A percentile compares a stretch with the other conserved stretches of the same genome.
Evolutionary conservation across 1,284 basidiomycete species (phyloP).

Genomic region (Cutaneotrichosporon daszewskae): DNA sequence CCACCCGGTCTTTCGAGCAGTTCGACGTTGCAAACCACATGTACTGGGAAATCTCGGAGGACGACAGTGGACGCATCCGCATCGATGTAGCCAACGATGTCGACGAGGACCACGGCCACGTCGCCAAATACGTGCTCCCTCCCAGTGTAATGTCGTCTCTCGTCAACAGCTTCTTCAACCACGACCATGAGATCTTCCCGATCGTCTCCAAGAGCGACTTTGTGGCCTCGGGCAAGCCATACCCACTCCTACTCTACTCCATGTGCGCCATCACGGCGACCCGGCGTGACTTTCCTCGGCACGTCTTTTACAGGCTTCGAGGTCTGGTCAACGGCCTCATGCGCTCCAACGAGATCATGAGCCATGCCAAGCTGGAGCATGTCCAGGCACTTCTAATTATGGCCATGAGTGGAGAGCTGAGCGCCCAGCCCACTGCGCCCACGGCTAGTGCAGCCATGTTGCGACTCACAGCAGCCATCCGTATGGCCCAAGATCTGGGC

Average conservation of each 20-base stretch:
- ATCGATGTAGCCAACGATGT: conserved; percentile 59
- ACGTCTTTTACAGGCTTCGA: conserved; percentile 76
- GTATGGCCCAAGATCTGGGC: conserved; percentile 92
- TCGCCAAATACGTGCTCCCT: conserved; percentile 48
- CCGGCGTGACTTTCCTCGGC: conserved; percentile 71
- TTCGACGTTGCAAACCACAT: conserved; percentile 81
- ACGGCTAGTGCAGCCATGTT: conserved; percentile 44
- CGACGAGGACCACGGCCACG: background rate
- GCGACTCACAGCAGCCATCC: conserved; percentile 55
- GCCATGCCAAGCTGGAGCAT: conserved; percentile 76
- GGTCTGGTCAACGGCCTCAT: conserved; percentile 79
- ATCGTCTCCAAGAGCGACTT: conserved; percentile 84
- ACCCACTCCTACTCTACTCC: conserved; percentile 68
- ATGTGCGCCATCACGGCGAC: conserved; percentile 88
- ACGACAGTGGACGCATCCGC: conserved; percentile 80
- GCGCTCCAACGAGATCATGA: conserved; percentile 82
- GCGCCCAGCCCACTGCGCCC: conserved; percentile 44
- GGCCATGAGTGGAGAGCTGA: conserved; percentile 47
- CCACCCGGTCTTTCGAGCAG: conserved; percentile 71
- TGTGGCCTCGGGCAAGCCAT: conserved; percentile 52
- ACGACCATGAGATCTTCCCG: conserved; percentile 78
- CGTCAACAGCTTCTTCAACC: conserved; percentile 84
- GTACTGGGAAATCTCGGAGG: conserved; percentile 69
- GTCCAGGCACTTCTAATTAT: conserved; percentile 74
- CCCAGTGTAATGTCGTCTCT: conserved; percentile 74